Percentiles rank a stretch among this genome's conserved stretches.
These are phyloP conservation scores for Septoria linicola DNA, from an alignment of 2,329 filamentous ascomycete species.

Conservation along the genomic window DNA sequence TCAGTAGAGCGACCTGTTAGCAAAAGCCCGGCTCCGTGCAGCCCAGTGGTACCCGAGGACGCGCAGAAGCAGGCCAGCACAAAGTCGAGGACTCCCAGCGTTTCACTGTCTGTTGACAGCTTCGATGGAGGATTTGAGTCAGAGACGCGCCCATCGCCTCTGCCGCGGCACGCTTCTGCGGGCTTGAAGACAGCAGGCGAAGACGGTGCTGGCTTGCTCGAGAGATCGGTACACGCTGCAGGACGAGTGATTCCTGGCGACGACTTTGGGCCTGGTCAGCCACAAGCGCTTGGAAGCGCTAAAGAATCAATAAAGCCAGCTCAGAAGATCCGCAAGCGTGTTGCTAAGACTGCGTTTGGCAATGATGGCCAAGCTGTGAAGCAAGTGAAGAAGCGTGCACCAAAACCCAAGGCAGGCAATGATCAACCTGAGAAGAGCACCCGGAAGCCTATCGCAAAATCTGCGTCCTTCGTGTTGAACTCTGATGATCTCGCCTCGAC, in stretches of 20 bases:
- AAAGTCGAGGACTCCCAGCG: conserved; percentile 19
- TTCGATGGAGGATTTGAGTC: conserved; percentile 3
- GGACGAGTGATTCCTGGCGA: too few relatives aligned
- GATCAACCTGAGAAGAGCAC: conserved; percentile 18
- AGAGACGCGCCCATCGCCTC: not conserved
- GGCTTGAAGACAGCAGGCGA: too few relatives aligned
- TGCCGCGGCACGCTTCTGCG: too few relatives aligned
- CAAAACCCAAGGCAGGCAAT: not conserved
- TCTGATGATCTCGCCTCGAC: conserved; percentile 30
- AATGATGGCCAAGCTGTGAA: not conserved
- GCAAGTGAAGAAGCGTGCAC: conserved; percentile 13
- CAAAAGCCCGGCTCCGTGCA: not conserved
- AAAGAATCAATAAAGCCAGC: not conserved
- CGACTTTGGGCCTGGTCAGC: conserved; percentile 17
- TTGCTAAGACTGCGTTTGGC: not conserved
- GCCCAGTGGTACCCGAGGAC: not conserved
- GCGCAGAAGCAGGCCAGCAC: not conserved
- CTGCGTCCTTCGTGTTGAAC: conserved; percentile 32
- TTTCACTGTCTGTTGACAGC: conserved; percentile 23
- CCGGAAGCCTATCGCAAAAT: conserved; percentile 28
- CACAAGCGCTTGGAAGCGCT: not conserved
- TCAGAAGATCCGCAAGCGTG: conserved; percentile 6
- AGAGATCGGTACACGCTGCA: too few relatives aligned
- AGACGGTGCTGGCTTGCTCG: too few relatives aligned
- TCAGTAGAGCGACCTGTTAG: not conserved